Evolutionary conservation across 2,329 filamentous ascomycete genomes (phyloP).

Genomic region (Pseudonectria foliicola): DNA sequence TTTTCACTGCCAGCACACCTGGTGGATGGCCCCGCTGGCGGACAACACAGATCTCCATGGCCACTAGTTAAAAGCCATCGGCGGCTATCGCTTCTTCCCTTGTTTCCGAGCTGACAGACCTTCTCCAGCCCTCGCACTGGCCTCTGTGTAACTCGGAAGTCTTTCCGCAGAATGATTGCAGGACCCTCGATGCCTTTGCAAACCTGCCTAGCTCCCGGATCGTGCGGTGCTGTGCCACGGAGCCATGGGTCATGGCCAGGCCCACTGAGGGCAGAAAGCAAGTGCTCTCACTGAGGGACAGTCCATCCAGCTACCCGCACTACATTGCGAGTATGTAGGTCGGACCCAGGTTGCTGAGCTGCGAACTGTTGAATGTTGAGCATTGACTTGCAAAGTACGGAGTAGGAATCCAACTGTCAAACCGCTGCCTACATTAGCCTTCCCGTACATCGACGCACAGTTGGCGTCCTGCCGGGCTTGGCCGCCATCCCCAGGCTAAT

Average conservation of each 20-base stretch:
- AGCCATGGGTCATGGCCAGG: too few relatives aligned
- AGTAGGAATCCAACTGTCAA: constrained; percentile 16
- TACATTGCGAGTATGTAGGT: too few relatives aligned
- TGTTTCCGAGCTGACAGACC: constrained; percentile 9
- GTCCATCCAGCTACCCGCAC: too few relatives aligned
- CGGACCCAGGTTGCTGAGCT: too few relatives aligned
- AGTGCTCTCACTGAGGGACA: too few relatives aligned
- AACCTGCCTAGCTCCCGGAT: too few relatives aligned
- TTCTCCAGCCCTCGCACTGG: constrained; percentile 9
- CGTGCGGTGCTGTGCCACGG: too few relatives aligned
- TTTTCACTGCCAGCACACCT: constrained; percentile 22
- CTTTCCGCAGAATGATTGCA: too few relatives aligned
- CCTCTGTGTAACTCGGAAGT: constrained; percentile 1
- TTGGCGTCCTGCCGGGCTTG: constrained; percentile 10
- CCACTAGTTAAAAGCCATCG: constrained; percentile 16
- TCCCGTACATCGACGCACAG: constrained; percentile 23
- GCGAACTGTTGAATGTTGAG: not conserved
- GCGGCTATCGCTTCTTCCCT: constrained; percentile 19
- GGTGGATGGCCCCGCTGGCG: constrained; percentile 12
- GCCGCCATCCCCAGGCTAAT: constrained; percentile 16
- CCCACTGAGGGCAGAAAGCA: too few relatives aligned
- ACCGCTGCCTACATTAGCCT: constrained; percentile 23
- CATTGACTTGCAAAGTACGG: constrained; percentile 1
- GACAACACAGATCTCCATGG: constrained; percentile 19
- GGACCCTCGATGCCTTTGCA: too few relatives aligned